phyloP scores from a whole-genome alignment of 441 rosid species.

The Adansonia grandidieri region DNA sequence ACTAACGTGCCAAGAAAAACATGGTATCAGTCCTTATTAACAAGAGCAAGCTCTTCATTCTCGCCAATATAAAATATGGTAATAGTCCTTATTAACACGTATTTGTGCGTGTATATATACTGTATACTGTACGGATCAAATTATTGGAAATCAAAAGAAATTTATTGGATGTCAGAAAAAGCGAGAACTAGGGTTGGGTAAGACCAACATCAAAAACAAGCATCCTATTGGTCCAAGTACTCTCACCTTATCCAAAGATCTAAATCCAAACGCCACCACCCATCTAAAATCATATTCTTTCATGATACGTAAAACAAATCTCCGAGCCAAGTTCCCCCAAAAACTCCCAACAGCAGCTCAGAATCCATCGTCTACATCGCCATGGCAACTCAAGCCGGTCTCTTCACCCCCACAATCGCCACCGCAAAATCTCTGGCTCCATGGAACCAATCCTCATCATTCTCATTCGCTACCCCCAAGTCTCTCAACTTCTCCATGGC shows the following conservation, averaged over 20 bases:
- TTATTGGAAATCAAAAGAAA: background rate
- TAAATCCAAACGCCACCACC: slow-evolving; percentile 25
- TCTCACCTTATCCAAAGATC: slow-evolving; percentile 33
- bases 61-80: background rate
- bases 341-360: background rate
- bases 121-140: background rate
- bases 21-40: too few relatives aligned
- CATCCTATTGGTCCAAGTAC: slow-evolving; percentile 31
- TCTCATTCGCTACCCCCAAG: slow-evolving; percentile 41
- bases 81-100: too few relatives aligned
- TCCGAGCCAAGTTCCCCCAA: slow-evolving; percentile 21
- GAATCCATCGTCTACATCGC: background rate
- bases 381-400: slow-evolving; percentile 53
- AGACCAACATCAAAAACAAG: slow-evolving; percentile 25
- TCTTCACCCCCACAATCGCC: slow-evolving; percentile 44
- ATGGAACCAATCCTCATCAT: slow-evolving; percentile 33
- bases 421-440: slow-evolving; percentile 38
- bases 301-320: background rate
- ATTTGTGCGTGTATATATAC: background rate
- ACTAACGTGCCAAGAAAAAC: too few relatives aligned
- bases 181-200: background rate
- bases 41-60: background rate
- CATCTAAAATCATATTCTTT: slow-evolving; percentile 20
- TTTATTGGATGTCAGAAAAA: background rate
- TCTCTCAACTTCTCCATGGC: slow-evolving; percentile 38